Conservation (phyloP, 805 yeast species). For the Pichia pseudocactophila region DNA sequence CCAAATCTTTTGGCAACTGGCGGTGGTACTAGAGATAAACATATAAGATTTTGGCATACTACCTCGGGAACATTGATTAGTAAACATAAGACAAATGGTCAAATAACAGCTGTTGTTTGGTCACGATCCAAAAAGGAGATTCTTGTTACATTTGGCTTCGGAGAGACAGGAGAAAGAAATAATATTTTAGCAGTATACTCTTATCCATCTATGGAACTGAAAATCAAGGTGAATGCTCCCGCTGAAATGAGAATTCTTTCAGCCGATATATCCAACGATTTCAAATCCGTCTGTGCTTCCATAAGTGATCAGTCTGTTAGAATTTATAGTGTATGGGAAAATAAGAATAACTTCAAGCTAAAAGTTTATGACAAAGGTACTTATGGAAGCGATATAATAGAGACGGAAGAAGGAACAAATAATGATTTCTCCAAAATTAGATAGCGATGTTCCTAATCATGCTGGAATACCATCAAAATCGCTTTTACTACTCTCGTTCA, state of each 20-base stretch:
- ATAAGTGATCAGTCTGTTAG: slow-evolving; percentile 72
- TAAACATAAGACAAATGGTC: slow-evolving; percentile 52
- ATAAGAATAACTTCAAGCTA: slow-evolving; percentile 28
- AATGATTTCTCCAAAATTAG: slow-evolving; percentile 21
- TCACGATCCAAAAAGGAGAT: slow-evolving; percentile 53
- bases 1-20: slow-evolving; percentile 77
- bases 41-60: slow-evolving; percentile 83
- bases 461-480: slow-evolving; percentile 88
- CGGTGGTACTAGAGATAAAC: slow-evolving; percentile 77
- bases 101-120: slow-evolving; percentile 77
- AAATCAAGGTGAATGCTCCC: slow-evolving; percentile 41
- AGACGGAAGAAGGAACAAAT: slow-evolving; percentile 46
- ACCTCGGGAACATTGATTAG: slow-evolving; percentile 62
- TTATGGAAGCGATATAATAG: slow-evolving; percentile 50
- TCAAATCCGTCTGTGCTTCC: slow-evolving; percentile 56
- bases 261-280: slow-evolving; percentile 60
- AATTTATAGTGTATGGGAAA: slow-evolving; percentile 66
- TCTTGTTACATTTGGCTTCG: slow-evolving; percentile 77
- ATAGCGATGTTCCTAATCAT: slow-evolving; percentile 22
- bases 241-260: slow-evolving; percentile 52
- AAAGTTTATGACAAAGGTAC: slow-evolving; percentile 31
- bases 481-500: slow-evolving; percentile 45
- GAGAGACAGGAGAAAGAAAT: slow-evolving; percentile 39
- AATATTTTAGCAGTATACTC: slow-evolving; percentile 50
- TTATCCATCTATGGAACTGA: slow-evolving; percentile 52